Conservation (phyloP, 768 basidiomycete species). For the Hydnomerulius pinastri region DNA sequence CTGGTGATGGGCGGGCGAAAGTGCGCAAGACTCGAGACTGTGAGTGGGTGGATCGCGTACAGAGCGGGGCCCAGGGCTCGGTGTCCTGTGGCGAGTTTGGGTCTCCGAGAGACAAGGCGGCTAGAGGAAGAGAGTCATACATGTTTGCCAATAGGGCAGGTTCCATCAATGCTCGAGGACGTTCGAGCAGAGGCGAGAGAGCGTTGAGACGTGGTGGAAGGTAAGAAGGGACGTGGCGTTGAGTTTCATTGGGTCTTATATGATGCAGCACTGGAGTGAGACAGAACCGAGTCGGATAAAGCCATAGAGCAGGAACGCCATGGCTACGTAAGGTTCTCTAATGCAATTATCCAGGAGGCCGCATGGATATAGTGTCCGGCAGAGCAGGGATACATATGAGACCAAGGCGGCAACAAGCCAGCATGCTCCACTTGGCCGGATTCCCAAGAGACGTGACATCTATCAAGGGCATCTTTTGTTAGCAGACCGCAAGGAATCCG, state of each 20-base stretch:
- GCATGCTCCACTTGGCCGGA: not conserved
- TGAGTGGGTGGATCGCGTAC: not conserved
- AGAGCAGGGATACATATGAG: slow-evolving; percentile 2
- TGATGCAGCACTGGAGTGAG: slow-evolving; percentile 26
- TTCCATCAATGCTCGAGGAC: not conserved
- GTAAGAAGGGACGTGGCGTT: slow-evolving; percentile 3
- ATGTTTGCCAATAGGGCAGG: not conserved
- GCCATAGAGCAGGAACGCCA: slow-evolving; percentile 24
- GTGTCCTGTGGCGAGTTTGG: not conserved
- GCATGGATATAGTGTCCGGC: slow-evolving; percentile 12
- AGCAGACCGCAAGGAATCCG: not conserved
- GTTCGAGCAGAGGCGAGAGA: slow-evolving; percentile 2
- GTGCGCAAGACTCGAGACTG: not conserved
- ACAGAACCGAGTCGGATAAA: slow-evolving; percentile 31
- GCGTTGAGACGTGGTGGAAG: slow-evolving; percentile 10
- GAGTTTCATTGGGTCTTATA: slow-evolving; percentile 29
- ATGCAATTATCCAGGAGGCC: slow-evolving; percentile 13
- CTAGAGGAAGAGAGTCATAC: slow-evolving; percentile 2
- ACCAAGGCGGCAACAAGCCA: slow-evolving; percentile 3
- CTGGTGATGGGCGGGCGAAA: not conserved
- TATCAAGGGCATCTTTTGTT: not conserved
- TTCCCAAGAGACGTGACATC: not conserved
- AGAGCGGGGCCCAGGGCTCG: not conserved
- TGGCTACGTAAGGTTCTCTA: slow-evolving; percentile 32
- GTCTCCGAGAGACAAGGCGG: slow-evolving; percentile 21